Evolutionary conservation across 129 eudicot genomes (phyloP), one percentile per base, ranked within the genome.

Genomic region (Flaveria trinervia): DNA sequence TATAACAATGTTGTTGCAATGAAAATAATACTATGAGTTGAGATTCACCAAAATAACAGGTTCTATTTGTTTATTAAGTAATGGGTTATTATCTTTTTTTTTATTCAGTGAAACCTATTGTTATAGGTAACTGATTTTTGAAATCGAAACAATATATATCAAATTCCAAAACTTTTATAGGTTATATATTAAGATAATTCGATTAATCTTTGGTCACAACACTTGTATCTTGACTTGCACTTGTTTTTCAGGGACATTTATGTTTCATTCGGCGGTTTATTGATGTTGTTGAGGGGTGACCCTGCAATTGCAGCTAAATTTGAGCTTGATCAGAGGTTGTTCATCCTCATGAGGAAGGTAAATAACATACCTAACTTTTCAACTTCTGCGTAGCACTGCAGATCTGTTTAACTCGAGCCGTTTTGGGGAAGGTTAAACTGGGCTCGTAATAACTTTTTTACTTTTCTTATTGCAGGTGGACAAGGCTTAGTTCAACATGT

Each of bases 261-360:
- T 78, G 87, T 89, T 60, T 94, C 98, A 0, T 94, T 94, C 77
- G 98, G 96, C 16, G 98, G 98, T 36, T 85, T 94, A 20, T 81
- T 94, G 84, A 94, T 94, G 98, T 67, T 83, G 97, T 80, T 94
- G 78, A 86, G 74, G 73, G 99, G 95, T 30, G 99, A 94, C 61
- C 89, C 90, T 22, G 82, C 93, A 36, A 85, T 86, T 80, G 91
- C 96, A 44, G 84, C 91, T 17, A 88, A 87, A 77, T 91, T 94
- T 51, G 97, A 94, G 86, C 97, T 94, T 54, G 99, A 94, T 82
- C 97, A 91, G 84, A 94, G 86, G 87, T 76, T 94, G 81, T 94
- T 94, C 76, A 81, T 94, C 70, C 96, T 94, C 50, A 84, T 91
- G 77, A 94, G 96, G 96, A 94, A 87, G 90, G 97, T 89, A 79